Percentiles rank a stretch among this genome's conserved stretches.
Evolutionary conservation across 495 filamentous ascomycete genomes (phyloP).

Genomic region (Penicillium ucsense): DNA sequence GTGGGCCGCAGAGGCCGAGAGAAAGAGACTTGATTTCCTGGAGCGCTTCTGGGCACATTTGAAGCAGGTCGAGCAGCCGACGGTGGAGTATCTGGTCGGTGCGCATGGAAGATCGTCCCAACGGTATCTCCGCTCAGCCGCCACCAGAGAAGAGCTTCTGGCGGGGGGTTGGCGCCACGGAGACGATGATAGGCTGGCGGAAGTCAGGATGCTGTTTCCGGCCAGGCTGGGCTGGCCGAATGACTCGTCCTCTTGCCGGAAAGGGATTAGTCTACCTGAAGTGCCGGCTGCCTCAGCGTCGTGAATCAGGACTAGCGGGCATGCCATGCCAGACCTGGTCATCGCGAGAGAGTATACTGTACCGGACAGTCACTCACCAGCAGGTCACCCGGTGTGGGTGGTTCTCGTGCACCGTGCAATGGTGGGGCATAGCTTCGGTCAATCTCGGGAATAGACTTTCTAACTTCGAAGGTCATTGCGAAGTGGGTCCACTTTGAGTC

Average conservation of each 20-base stretch:
- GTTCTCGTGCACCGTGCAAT: too few species aligned
- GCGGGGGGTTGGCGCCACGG: not conserved
- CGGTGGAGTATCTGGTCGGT: not conserved
- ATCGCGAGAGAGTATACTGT: not conserved
- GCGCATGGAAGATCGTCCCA: not conserved
- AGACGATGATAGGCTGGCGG: not conserved
- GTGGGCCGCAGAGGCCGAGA: not conserved
- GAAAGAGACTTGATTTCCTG: too few species aligned
- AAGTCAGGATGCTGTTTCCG: not conserved
- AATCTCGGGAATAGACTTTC: too few species aligned
- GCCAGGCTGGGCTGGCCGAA: not conserved
- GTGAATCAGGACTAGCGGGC: not conserved
- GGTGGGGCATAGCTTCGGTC: too few species aligned
- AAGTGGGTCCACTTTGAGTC: too few species aligned
- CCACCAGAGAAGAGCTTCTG: not conserved
- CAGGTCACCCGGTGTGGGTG: too few species aligned
- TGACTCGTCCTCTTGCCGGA: not conserved
- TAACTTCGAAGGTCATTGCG: too few species aligned
- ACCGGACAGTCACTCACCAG: too few species aligned
- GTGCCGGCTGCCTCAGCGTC: too few species aligned
- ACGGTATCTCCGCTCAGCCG: not conserved
- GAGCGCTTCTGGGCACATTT: too few species aligned
- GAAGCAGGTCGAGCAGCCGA: not conserved
- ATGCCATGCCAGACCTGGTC: not conserved
- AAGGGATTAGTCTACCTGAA: not conserved